These are phyloP conservation scores for Aspergillus carbonarius DNA, from an alignment of 2,329 filamentous ascomycete species.

Conservation along the genomic window DNA sequence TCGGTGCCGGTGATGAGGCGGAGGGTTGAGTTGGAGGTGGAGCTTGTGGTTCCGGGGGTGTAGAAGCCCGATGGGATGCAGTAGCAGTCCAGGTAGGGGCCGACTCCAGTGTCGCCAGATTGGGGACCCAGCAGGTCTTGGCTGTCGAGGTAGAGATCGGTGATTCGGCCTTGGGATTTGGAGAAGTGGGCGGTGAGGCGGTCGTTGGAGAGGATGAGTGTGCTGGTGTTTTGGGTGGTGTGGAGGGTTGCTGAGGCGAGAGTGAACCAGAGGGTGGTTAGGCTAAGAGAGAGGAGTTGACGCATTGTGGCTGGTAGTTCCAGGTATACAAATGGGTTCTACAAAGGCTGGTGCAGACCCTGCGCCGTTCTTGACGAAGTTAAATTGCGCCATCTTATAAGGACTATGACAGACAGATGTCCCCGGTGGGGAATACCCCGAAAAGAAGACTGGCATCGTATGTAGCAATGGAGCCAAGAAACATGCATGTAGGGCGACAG, in stretches of 20 bases:
- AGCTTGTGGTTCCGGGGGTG: constrained; percentile 54
- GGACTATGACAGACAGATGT: not conserved
- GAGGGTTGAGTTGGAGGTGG: constrained; percentile 47
- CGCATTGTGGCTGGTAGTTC: constrained; percentile 11
- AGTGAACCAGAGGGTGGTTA: constrained; percentile 9
- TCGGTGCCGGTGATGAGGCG: constrained; percentile 55
- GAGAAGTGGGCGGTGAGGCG: constrained; percentile 46
- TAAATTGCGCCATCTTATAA: not conserved
- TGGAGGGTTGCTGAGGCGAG: constrained; percentile 18
- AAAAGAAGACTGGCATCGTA: not conserved
- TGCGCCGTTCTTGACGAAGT: not conserved
- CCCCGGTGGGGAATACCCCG: not conserved
- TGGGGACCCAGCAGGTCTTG: constrained; percentile 54
- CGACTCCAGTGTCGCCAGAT: constrained; percentile 50
- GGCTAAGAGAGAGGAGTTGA: not conserved
- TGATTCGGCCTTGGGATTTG: constrained; percentile 45
- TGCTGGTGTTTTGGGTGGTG: constrained; percentile 19
- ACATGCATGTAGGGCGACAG: not conserved
- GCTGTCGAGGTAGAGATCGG: constrained; percentile 46
- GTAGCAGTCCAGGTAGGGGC: constrained; percentile 64
- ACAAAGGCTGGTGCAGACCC: not conserved
- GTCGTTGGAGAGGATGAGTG: constrained; percentile 43
- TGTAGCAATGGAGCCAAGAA: too few species aligned
- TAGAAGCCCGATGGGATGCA: constrained; percentile 60
- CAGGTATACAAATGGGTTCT: not conserved